A percentile compares a stretch with the other conserved stretches of the same genome.
Conservation (phyloP, 208 protist species). For the Leishmania aethiopica region DNA sequence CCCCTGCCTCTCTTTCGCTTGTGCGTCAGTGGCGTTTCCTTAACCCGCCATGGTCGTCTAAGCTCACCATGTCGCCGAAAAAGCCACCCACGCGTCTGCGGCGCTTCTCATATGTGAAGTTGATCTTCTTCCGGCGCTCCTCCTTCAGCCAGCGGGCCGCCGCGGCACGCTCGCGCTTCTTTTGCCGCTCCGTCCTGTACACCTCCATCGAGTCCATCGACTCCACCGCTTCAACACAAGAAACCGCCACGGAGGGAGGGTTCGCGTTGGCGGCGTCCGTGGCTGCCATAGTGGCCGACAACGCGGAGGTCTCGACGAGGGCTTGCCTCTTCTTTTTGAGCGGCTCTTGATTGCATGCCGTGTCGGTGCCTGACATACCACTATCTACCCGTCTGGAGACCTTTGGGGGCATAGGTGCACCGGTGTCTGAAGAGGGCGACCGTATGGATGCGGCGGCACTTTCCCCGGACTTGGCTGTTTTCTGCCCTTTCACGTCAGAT, state of each 20-base stretch:
- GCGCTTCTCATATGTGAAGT: slow-evolving; percentile 88
- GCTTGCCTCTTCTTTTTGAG: slow-evolving; percentile 6
- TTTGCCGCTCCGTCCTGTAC: slow-evolving; percentile 53
- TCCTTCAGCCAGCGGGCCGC: slow-evolving; percentile 87
- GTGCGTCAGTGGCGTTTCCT: not conserved
- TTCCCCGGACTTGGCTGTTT: not conserved
- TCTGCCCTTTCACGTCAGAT: not conserved
- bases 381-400: not conserved
- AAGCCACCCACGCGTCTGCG: slow-evolving; percentile 84
- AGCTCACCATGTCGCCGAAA: slow-evolving; percentile 71
- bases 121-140: slow-evolving; percentile 86
- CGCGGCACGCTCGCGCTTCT: slow-evolving; percentile 74
- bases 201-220: slow-evolving; percentile 41
- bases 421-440: not conserved
- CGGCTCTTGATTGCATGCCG: not conserved
- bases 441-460: not conserved
- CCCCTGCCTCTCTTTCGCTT: not conserved
- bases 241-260: not conserved
- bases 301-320: not conserved
- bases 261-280: not conserved
- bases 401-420: not conserved
- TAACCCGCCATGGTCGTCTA: slow-evolving; percentile 17
- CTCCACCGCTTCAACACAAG: not conserved
- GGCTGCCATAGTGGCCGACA: not conserved
- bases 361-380: not conserved